These are phyloP conservation scores for Talaromyces sp. DNA, from an alignment of 2,329 filamentous ascomycete species.

Conservation along the genomic window DNA sequence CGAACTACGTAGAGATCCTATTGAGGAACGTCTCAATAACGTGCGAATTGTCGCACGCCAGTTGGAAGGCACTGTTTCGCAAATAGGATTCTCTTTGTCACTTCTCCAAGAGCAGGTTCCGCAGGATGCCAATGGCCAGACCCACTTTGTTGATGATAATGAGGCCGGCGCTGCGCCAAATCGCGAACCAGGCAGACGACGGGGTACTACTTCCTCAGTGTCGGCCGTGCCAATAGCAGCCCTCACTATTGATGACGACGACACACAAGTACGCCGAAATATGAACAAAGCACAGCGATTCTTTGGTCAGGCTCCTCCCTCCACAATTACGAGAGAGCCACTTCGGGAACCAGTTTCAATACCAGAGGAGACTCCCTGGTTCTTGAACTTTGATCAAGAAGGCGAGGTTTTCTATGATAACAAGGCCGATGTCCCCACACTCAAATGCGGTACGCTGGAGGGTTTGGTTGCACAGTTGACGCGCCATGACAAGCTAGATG, in stretches of 20 bases:
- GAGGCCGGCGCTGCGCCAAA: constrained; percentile 25
- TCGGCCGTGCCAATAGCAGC: constrained; percentile 36
- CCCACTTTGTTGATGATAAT: constrained; percentile 30
- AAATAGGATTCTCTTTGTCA: constrained; percentile 83
- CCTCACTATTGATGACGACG: constrained; percentile 35
- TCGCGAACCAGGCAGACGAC: constrained; percentile 39
- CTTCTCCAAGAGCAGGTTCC: constrained; percentile 79
- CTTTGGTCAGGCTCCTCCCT: constrained; percentile 46
- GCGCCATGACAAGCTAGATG: constrained; percentile 90
- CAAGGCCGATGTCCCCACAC: constrained; percentile 69
- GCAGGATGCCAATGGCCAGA: constrained; percentile 39
- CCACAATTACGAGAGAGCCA: constrained; percentile 37
- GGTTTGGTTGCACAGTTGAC: constrained; percentile 93
- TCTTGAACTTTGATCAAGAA: constrained; percentile 81
- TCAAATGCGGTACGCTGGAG: constrained; percentile 85
- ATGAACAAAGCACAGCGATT: constrained; percentile 49
- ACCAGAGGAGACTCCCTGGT: constrained; percentile 77
- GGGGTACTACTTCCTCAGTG: constrained; percentile 41
- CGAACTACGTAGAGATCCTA: constrained; percentile 80
- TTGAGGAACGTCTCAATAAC: constrained; percentile 80
- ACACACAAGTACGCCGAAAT: constrained; percentile 41
- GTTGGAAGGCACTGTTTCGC: constrained; percentile 79
- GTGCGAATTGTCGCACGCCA: constrained; percentile 74
- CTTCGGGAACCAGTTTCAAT: constrained; percentile 46
- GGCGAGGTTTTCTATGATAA: constrained; percentile 84